Base-by-base conservation (phyloP, 768 basidiomycete species). In the Imleria badia region DNA sequence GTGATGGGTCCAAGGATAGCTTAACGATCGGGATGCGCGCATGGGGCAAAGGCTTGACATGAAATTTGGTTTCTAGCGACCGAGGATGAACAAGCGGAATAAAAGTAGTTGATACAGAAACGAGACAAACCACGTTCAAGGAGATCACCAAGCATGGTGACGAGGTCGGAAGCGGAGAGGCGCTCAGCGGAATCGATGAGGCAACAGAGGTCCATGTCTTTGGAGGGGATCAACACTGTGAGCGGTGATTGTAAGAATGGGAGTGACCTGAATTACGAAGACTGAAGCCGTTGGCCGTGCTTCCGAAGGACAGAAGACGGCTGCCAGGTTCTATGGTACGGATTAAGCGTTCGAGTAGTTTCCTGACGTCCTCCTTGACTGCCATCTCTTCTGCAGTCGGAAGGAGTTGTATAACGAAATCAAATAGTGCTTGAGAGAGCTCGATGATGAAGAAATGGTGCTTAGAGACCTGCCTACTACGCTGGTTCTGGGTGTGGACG, bases 21-120 rank as follows among this genome's bases (percentile, higher is more conserved):
- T 99, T 99, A 67, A 99, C 93, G 68, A 99, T 99, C 33, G 96
- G 96, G 78, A 98, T 98, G 64, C 96, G 89, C 12, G 96, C 96
- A 74, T 94, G 90, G 11, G 96, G 95, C 22, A 99, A 78, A 12
- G 94, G 88, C 72, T 98, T 98, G 76, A 98, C 95, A 66, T 89
- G 85, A 68, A 96, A 95, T 70, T 94, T 94, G 35, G 94, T 95
- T 76, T 97, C 94, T 94, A 51, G 43, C 23, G 29, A 30, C 31
- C n/a, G 35, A n/a, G 6, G 31, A 44, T 59, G 49, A 65, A 59
- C 57, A 55, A 38, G 53, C 50, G 41, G 47, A 59, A 15, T 30
- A 48, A 33, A 29, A 33, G 30, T n/a, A 19, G 36, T 41, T 50
- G 33, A n/a, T 31, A 42, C 39, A 34, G 51, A 29, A 38, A 59